Evolutionary conservation across 768 basidiomycete genomes (phyloP), one percentile per base, ranked within the genome.

Genomic region (Phylloporus scabripes): DNA sequence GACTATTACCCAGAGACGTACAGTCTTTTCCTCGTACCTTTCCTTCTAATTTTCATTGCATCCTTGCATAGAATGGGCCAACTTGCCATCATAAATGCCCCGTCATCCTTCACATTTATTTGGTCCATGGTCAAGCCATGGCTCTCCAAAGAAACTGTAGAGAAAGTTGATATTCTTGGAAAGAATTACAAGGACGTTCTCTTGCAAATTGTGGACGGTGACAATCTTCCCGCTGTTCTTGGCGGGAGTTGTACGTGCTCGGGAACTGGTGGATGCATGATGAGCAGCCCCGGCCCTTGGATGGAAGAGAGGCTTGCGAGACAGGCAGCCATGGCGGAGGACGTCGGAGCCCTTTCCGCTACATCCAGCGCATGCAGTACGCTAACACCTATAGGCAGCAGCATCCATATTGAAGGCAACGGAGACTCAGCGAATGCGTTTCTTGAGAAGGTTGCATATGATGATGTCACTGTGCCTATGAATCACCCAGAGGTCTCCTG

Each of bases 1-100:
- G 83, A 86, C 56, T 88, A 85, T 65, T 88, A 75, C 54, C 86
- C 86, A 1, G 86, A 89, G 61, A 82, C 82, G 85, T 87, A 60
- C 46, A 78, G 60, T n/a, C 21, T 21, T n/a, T 37, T 18, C 21
- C 15, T 6, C 11, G 3, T 18, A n/a, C 6, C 5, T 6, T 44
- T 31, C 5, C 23, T 39, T 42, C 4, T 18, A 15, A 20, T 10
- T 17, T 29, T 51, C 11, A 49, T 36, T 34, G n/a, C 20, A 46
- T 44, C 21, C 6, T 28, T 10, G 36, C 17, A 20, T 52, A 87
- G 86, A 4, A 85, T 87, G 85, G 84, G 84, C 2, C 80, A 84
- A 60, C 67, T 87, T 26, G 76, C 74, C 6, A 78, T 89, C 52
- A 71, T 87, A 45, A 89, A 88, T 52, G 84, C 86, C 1, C 86